Evolutionary conservation across 2,329 filamentous ascomycete species (phyloP).

Genomic region (Colletotrichum sp.): DNA sequence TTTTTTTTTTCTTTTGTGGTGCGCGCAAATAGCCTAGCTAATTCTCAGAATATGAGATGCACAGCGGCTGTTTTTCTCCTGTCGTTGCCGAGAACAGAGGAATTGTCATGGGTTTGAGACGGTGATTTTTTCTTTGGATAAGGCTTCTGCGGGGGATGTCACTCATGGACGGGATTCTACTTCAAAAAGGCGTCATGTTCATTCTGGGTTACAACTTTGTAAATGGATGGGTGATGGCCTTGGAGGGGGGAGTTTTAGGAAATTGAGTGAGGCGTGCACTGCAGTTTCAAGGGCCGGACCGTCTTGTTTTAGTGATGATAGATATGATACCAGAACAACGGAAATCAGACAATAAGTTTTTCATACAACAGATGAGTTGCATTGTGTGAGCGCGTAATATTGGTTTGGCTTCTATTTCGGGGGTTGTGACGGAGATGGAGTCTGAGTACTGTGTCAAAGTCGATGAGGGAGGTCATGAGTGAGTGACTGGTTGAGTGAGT

Average conservation of each 20-base stretch:
- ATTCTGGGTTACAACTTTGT: background rate
- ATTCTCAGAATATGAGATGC: background rate
- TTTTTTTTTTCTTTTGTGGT: background rate
- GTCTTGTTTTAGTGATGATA: background rate
- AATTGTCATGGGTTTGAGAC: background rate
- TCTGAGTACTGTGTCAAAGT: background rate
- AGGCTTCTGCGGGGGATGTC: background rate
- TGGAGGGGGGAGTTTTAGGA: background rate
- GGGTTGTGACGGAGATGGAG: background rate
- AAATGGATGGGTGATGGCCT: background rate
- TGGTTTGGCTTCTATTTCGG: background rate
- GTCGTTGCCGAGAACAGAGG: background rate
- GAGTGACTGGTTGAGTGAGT: background rate
- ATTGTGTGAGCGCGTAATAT: background rate
- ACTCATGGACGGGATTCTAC: background rate
- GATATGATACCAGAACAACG: conserved; percentile 1
- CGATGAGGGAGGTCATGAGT: background rate
- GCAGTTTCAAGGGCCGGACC: background rate
- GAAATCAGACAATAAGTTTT: background rate
- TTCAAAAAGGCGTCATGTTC: background rate
- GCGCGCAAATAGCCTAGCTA: background rate
- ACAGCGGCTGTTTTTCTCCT: background rate
- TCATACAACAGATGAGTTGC: background rate
- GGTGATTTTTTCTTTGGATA: background rate
- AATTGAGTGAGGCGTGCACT: background rate